Evolutionary conservation across 805 yeast genomes (phyloP).

Genomic region (Monosporozyma solicola): DNA sequence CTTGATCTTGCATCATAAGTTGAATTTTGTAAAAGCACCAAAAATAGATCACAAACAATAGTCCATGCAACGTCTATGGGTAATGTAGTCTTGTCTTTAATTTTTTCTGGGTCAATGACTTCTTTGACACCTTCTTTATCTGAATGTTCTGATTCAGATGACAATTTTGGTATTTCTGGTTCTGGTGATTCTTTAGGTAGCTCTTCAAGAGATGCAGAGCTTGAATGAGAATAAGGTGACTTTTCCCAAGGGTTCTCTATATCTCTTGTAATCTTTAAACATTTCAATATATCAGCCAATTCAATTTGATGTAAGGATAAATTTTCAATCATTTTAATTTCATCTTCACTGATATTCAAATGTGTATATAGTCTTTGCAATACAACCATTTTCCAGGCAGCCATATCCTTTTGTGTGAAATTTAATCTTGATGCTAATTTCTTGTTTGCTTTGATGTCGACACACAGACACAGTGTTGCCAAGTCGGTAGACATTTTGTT

Average conservation of each 20-base stretch:
- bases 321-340: slow-evolving; percentile 78
- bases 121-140: slow-evolving; percentile 3
- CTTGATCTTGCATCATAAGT: slow-evolving; percentile 86
- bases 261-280: slow-evolving; percentile 43
- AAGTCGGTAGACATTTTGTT: slow-evolving; percentile 78
- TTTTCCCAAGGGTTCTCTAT: slow-evolving; percentile 43
- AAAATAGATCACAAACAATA: slow-evolving; percentile 79
- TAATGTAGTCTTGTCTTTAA: slow-evolving; percentile 31
- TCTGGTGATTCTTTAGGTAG: not conserved
- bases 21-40: slow-evolving; percentile 72
- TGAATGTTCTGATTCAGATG: not conserved
- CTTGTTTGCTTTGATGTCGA: slow-evolving; percentile 37
- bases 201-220: not conserved
- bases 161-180: not conserved
- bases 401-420: slow-evolving; percentile 64
- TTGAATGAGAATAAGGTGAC: not conserved
- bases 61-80: slow-evolving; percentile 89
- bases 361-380: slow-evolving; percentile 70
- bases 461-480: slow-evolving; percentile 46
- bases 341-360: slow-evolving; percentile 67
- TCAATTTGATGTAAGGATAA: slow-evolving; percentile 77
- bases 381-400: slow-evolving; percentile 72
- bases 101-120: slow-evolving; percentile 27
- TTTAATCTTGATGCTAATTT: slow-evolving; percentile 53
- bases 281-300: slow-evolving; percentile 57